Base-by-base conservation (phyloP, 139 green algal species). In the Coelastrella sp. region DNA sequence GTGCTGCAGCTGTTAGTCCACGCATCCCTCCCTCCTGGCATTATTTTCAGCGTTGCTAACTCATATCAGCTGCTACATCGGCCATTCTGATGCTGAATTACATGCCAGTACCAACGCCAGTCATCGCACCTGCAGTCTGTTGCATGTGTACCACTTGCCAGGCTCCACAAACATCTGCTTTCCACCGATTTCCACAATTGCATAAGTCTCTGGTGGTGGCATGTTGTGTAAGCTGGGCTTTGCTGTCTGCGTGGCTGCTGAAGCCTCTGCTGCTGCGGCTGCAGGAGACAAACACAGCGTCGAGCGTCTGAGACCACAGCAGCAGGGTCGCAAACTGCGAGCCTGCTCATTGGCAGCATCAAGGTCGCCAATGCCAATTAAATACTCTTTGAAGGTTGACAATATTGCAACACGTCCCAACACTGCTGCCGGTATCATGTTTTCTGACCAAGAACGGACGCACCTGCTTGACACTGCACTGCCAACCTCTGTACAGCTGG, bases 81-180 rank as follows among this genome's bases (percentile, higher is more conserved):
- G 82, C 82, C 58, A 0, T 76, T 66, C 7, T 68, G n/a, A n/a
- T n/a, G 35, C 61, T 63, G 63, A 6, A 8, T 8, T 19, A 6
- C 7, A 25, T 65, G 65, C 24, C 66, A 19, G 11, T 75, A n/a
- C 25, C 65, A 17, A 27, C 61, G 59, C 22, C 17, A 8, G 25
- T 35, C 11, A 70, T 56, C 90, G 17, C 88, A 97, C 96, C 92
- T 97, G 93, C n/a, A 99, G 92, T n/a, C 96, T 90, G 93, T 99
- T 98, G 89, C 95, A 96, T 20, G 93, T 97, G 93, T 99, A 99
- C 96, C 96, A 98, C 86, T 97, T 95, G 68, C 96, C 96, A 85
- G 98, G 96, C 94, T 98, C 96, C 24, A 99, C 95, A 66, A 99
- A 96, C 91, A 98, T 93, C 94, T 99, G 97, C 57, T 92, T 92